phyloP scores from a whole-genome alignment of 345 rosid genomes.

The Geranium rotundifolium region DNA sequence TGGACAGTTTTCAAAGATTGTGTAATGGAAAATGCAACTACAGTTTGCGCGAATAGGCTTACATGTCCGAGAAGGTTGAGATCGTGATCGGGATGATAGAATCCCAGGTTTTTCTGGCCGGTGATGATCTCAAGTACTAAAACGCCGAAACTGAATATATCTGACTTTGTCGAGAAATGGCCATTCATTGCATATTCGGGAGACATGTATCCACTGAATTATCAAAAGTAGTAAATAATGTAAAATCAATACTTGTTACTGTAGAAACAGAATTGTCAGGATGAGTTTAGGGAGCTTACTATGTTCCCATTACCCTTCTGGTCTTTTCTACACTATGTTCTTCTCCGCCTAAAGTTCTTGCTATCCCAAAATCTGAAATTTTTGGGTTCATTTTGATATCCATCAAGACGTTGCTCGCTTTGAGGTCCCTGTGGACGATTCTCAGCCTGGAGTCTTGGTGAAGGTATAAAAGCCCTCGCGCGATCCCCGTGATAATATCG shows the following conservation, averaged over 20 bases:
- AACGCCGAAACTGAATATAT: conserved; percentile 7
- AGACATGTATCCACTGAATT: conserved; percentile 13
- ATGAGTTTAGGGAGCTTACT: conserved; percentile 22
- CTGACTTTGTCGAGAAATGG: conserved; percentile 1
- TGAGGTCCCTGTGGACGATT: conserved; percentile 30
- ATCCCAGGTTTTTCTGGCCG: conserved; percentile 1
- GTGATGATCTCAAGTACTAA: conserved; percentile 6
- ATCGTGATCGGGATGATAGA: conserved; percentile 2
- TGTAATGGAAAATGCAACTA: no score
- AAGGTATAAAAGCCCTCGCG: conserved; percentile 62
- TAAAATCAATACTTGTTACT: background rate
- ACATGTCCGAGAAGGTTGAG: conserved; percentile 9
- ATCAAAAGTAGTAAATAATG: background rate
- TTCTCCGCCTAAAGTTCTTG: conserved; percentile 41
- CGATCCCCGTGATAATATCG: conserved; percentile 3
- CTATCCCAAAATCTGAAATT: conserved; percentile 72
- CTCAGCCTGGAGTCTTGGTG: conserved; percentile 61
- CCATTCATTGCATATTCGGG: conserved; percentile 10
- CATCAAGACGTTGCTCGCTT: conserved; percentile 56
- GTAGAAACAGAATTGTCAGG: background rate
- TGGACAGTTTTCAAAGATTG: background rate
- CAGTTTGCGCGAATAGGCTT: background rate
- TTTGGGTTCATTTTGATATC: conserved; percentile 66
- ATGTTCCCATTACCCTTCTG: conserved; percentile 49
- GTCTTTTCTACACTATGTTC: conserved; percentile 41